Evolutionary conservation across 1,139 yeast species (phyloP).

Genomic region (Sugiyamaella neomexicana): DNA sequence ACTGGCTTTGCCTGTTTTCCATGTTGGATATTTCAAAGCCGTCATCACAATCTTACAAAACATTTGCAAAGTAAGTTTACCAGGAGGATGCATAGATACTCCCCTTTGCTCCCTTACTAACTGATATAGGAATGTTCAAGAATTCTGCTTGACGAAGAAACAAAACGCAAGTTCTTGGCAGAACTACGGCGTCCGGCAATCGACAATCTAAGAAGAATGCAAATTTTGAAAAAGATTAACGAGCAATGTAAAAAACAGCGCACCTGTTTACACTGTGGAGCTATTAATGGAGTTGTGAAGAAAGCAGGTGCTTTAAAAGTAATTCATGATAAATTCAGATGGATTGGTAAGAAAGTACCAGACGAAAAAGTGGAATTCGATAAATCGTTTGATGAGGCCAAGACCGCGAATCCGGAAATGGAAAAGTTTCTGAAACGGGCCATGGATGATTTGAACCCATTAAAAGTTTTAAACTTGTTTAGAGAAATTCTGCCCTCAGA

Average conservation of each 20-base stretch:
- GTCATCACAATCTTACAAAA: constrained; percentile 86
- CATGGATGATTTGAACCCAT: constrained; percentile 90
- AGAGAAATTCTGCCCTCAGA: constrained; percentile 83
- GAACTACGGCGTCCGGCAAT: constrained; percentile 86
- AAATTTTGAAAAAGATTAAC: constrained; percentile 70
- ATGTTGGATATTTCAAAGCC: constrained; percentile 94
- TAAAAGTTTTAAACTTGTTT: constrained; percentile 83
- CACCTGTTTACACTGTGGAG: constrained; percentile 82
- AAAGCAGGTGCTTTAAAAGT: constrained; percentile 95
- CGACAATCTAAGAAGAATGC: constrained; percentile 92
- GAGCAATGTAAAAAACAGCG: constrained; percentile 97
- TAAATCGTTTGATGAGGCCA: constrained; percentile 61
- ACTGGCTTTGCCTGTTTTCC: constrained; percentile 93
- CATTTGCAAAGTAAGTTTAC: constrained; percentile 57
- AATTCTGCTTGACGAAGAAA: constrained; percentile 69
- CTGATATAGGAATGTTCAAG: constrained; percentile 65
- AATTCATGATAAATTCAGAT: constrained; percentile 93
- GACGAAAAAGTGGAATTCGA: constrained; percentile 88
- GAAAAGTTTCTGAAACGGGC: constrained; percentile 86
- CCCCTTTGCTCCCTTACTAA: background rate
- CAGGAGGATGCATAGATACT: background rate
- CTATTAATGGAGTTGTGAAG: constrained; percentile 93
- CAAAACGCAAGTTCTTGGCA: constrained; percentile 63
- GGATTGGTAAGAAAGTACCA: constrained; percentile 88
- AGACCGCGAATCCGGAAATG: constrained; percentile 79